Base-by-base conservation (phyloP, 495 filamentous ascomycete genomes). In the Hypoxylon rickii region DNA sequence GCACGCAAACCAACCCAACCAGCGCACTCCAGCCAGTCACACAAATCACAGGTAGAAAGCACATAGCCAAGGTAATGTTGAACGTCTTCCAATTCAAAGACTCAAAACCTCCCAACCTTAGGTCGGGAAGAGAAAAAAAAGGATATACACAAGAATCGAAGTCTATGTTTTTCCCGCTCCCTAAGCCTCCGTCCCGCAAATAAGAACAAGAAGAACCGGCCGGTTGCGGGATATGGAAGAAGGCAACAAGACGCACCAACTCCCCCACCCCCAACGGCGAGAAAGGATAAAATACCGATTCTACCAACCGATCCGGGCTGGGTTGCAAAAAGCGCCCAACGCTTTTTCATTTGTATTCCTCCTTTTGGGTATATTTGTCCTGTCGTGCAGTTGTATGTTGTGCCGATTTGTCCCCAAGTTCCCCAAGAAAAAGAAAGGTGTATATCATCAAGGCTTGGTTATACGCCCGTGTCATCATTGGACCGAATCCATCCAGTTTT, bases 121-220 rank as follows among this genome's bases (percentile, higher is more conserved):
- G 31, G 17, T n/a, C 19, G 33, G 40, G 53, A n/a, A n/a, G n/a
- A n/a, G n/a, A n/a, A n/a, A n/a, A n/a, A n/a, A n/a, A n/a, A n/a
- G n/a, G n/a, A 51, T 68, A 72, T 68, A 50, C 65, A 64, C 54
- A 65, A 66, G 61, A 54, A 65, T 58, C 33, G 36, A 68, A 67
- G 45, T 66, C 63, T 69, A 67, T 66, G 44, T 53, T 2, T 41
- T 34, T 18, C n/a, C n/a, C n/a, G 26, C 16, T 20, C 45, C 33
- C 22, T 15, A 49, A 41, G 8, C 11, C 7, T 40, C 22, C 20
- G 36, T 40, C 33, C 38, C 1, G 44, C 16, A 41, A 22, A 38
- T 36, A 18, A 41, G 34, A 20, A 53, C 12, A 58, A 36, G n/a
- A n/a, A n/a, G n/a, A n/a, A n/a, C n/a, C n/a, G n/a, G n/a, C n/a